Evolutionary conservation across 441 rosid genomes (phyloP), one percentile per base, ranked within the genome.

Genomic region (Capsella rubella): DNA sequence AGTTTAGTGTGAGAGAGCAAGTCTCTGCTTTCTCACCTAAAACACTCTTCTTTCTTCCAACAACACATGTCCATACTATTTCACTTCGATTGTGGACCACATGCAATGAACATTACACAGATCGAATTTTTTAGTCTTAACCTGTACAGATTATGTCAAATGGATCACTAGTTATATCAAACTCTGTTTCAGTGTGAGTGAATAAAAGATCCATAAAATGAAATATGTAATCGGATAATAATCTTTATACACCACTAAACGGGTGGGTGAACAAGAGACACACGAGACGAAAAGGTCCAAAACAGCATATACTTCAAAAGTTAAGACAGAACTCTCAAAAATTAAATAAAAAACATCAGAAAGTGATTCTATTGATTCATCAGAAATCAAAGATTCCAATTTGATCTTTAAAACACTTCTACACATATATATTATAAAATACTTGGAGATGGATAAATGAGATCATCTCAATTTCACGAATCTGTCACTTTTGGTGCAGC

Each of bases 401-500:
- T 51, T 25, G 42, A 62, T 53, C 11, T 4, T 71, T 12, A 29
- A 64, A 55, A 47, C 39, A 54, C 53, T 63, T 35, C 54, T 46
- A 62, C 70, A 69, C 21, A 62, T 51, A 69, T 18, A 62, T 51
- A 69, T 18, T 16, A 58, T 16, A 18, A 74, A 57, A 53, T 57
- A 1, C 16, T 2, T 10, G 5, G 8, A 61, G 53, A 28, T 6
- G 64, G 74, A 53, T 52, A 9, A 32, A 43, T 45, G 18, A 46
- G 15, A 15, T 46, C 10, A 46, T 8, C 76, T 43, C 34, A 3
- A 73, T 8, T 42, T 37, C 8, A 32, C 35, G 79, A 83, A 78
- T 78, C 82, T 54, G 83, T 34, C 8, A 80, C 80, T 72, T 89
- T 87, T 0, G 77, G 69, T 45, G 58, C 31, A 28, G 67, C 67